Evolutionary conservation across 2,329 filamentous ascomycete genomes (phyloP), one percentile per base, ranked within the genome.

Genomic region (Hypoxylon sp.): DNA sequence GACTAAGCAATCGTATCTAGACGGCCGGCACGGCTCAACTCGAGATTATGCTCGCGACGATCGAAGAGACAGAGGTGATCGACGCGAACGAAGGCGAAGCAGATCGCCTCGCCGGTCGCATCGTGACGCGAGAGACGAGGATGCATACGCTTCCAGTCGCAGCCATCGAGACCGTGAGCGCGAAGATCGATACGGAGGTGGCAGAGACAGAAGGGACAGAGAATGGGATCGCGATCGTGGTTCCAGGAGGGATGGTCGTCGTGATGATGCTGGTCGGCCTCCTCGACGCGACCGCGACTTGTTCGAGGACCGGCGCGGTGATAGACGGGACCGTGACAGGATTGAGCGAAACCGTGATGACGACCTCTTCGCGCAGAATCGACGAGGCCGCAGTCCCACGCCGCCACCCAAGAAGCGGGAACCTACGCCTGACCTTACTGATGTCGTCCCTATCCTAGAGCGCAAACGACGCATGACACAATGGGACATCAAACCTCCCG

Each of bases 401-500:
- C 92, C 94, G 37, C 91, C 92, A 27, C 89, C 90, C 8, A 96
- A 96, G 84, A 96, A 95, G 82, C 91, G 93, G 78, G 96, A 99
- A 80, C 93, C 96, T 6, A 99, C 96, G 0, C 96, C 96, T 34
- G 96, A 99, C 78, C 84, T 99, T 76, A 96, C 94, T 65, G 89
- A 96, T 74, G 83, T 96, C 64, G 84, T 91, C n/a, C 88, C 93
- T 3, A 85, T 99, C 63, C 83, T 94, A 69, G 90, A 95, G 75
- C 90, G 95, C 74, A 96, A 94, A 84, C 91, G 96, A 73, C 91
- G 96, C 64, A 83, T 99, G 84, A 98, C 94, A 34, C 96, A 99
- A 80, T 99, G 96, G 96, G 96, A 99, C 78, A 97, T 99, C 79
- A 99, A 99, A 82, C 96, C 96, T 5, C 93, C 94, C 14, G 95